phyloP scores from a whole-genome alignment of 2,329 filamentous ascomycete species.

The Aschersonia sp. region DNA sequence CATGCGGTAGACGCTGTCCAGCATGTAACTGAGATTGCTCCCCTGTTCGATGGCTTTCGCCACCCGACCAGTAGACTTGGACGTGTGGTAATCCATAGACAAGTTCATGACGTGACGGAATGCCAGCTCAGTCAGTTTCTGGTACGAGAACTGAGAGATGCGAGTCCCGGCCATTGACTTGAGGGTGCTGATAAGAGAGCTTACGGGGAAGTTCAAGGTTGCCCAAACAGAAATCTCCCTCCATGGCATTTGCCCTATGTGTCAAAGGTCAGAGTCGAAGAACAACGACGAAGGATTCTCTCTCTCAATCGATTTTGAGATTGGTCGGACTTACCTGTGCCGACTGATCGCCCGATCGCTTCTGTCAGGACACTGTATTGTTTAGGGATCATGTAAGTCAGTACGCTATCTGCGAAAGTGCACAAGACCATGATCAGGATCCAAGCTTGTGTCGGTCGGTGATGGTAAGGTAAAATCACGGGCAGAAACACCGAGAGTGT shows the following conservation, averaged over 20 bases:
- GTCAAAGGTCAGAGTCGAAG: neutral
- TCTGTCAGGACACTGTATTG: conserved; percentile 13
- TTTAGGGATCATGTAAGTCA: conserved; percentile 11
- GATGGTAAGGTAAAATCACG: conserved; percentile 10
- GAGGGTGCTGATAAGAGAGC: conserved; percentile 1
- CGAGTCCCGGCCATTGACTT: conserved; percentile 8
- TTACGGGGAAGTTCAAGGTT: conserved; percentile 6
- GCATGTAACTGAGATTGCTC: conserved; percentile 37
- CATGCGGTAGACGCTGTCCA: conserved; percentile 30
- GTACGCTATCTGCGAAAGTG: conserved; percentile 7
- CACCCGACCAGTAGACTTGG: conserved; percentile 46
- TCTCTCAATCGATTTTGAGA: neutral
- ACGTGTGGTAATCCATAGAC: conserved; percentile 54
- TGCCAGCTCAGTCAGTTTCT: conserved; percentile 35
- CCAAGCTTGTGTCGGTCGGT: conserved; percentile 11
- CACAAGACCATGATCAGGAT: conserved; percentile 9
- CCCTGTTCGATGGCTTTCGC: conserved; percentile 48
- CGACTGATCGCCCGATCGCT: conserved; percentile 2
- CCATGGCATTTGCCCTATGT: conserved; percentile 3
- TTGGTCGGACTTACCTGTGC: conserved; percentile 8
- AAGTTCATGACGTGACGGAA: conserved; percentile 53
- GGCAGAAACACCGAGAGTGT: conserved; percentile 12
- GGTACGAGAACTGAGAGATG: conserved; percentile 21
- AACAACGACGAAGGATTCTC: too few relatives aligned
- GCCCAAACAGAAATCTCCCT: conserved; percentile 5